Evolutionary conservation across 2,329 filamentous ascomycete species (phyloP), one percentile per base, ranked within the genome.

Genomic region (Mycosphaerella sp.): DNA sequence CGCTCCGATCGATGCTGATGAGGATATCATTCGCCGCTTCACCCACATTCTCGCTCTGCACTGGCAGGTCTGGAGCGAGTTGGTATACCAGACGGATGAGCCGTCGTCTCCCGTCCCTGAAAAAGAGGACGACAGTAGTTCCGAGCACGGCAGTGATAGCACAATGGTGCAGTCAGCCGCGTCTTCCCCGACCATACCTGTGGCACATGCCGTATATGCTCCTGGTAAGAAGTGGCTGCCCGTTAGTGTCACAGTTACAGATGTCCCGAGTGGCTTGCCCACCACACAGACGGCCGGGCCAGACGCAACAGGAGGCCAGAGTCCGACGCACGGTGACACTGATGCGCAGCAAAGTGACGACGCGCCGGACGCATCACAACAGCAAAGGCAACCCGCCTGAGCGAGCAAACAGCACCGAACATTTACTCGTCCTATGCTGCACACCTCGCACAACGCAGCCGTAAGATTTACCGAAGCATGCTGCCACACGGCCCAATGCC

Each of bases 21-120:
- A 66, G 23, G 84, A 89, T 55, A 81, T 95, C 69, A 83, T 88
- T 1, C 85, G 84, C 43, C 83, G 88, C 44, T 78, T 95, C 48
- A 85, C 89, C 5, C 92, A 96, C 66, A 82, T 96, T 43, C 83
- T 87, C 11, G 78, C 93, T 5, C 74, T 97, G 23, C 90, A 96
- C 71, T 96, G 91, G 90, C 81, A 88, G 46, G 86, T 95, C 2
- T 97, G 91, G 89, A 80, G 81, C 1, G 81, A 82, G 2, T 75
- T 95, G 50, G 82, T 86, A 10, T 95, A 95, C 67, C 58, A 60
- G 6, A 53, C 47, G 10, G 50, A 56, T 14, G 49, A 56, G 12
- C 54, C 54, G n/a, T 38, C 44, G n/a, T 38, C 48, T 31, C 45
- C 53, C 9, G 29, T 29, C 14, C 46, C 59, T 26, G 55, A 62